These are phyloP conservation scores for Phytopythium sindhum DNA, from an alignment of 352 stramenopile genomes.

Conservation along the genomic window DNA sequence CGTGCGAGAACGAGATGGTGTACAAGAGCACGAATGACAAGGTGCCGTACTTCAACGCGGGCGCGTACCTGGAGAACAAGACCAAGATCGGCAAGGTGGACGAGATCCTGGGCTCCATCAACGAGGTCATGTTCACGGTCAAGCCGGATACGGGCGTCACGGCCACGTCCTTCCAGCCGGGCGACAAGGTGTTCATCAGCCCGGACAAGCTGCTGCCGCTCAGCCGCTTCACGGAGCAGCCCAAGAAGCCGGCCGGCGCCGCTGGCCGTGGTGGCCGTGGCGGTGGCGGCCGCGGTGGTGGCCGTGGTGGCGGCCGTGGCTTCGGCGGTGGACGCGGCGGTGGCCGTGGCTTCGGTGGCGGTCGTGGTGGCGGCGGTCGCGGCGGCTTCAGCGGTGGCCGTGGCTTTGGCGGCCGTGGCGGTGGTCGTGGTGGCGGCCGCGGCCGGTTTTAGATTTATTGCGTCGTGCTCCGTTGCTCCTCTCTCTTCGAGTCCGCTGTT, in stretches of 20 bases:
- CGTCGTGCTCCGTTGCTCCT: constrained; percentile 11
- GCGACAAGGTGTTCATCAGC: constrained; percentile 97
- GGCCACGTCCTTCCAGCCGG: constrained; percentile 94
- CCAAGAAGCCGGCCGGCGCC: constrained; percentile 51
- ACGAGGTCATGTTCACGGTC: constrained; percentile 96
- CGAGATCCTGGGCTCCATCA: constrained; percentile 98
- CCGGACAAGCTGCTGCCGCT: constrained; percentile 97
- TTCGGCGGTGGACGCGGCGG: constrained; percentile 33
- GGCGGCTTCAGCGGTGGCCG: constrained; percentile 32
- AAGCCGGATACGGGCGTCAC: constrained; percentile 95
- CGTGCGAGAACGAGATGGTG: constrained; percentile 97
- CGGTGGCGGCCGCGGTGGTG: constrained; percentile 39
- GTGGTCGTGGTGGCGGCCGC: constrained; percentile 21
- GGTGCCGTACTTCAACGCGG: constrained; percentile 99
- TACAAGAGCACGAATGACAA: constrained; percentile 96
- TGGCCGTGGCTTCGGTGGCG: constrained; percentile 24
- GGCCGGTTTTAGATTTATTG: constrained; percentile 33
- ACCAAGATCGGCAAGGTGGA: constrained; percentile 99
- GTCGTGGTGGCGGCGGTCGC: constrained; percentile 23
- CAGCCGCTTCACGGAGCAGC: constrained; percentile 94
- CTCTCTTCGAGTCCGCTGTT: constrained; percentile 10
- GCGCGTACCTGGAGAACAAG: constrained; percentile 98
- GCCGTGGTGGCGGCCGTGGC: constrained; percentile 29
- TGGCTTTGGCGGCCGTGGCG: constrained; percentile 31
- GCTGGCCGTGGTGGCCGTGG: constrained; percentile 35